These are phyloP conservation scores for Volvox reticuliferus DNA, from an alignment of 139 green algal genomes.

Conservation along the genomic window DNA sequence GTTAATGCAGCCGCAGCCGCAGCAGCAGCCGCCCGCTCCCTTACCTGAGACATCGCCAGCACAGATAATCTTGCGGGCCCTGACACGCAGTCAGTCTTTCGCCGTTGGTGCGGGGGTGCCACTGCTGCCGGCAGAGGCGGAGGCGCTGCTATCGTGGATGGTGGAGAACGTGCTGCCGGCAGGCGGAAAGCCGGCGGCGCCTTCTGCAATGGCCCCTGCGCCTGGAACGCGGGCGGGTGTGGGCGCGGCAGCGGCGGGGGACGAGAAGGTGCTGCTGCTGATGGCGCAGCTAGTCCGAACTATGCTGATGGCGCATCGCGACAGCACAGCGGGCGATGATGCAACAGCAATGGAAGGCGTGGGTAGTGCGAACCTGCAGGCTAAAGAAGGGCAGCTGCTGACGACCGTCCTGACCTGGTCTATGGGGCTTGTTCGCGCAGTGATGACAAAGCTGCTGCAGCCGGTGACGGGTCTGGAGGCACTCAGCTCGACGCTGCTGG, in stretches of 20 bases:
- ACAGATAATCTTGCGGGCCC: constrained; percentile 12
- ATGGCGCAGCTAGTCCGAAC: constrained; percentile 19
- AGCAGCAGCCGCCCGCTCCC: neutral
- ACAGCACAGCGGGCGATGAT: neutral
- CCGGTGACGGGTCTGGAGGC: constrained; percentile 6
- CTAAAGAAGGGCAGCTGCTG: constrained; percentile 2
- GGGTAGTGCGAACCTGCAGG: neutral
- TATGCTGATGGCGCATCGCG: constrained; percentile 10
- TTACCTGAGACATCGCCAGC: neutral
- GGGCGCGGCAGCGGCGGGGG: neutral
- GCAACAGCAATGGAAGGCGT: neutral
- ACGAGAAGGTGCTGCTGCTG: constrained; percentile 46
- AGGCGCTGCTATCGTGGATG: constrained; percentile 22
- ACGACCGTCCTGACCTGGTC: constrained; percentile 29
- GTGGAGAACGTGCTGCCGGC: constrained; percentile 29
- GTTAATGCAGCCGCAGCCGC: no score
- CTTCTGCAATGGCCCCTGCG: neutral
- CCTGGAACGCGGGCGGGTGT: neutral
- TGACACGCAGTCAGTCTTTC: constrained; percentile 34
- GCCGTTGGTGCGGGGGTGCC: neutral
- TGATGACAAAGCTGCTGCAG: constrained; percentile 25
- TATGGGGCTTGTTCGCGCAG: neutral
- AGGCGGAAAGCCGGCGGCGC: neutral
- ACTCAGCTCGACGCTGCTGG: constrained; percentile 5
- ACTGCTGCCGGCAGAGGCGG: constrained; percentile 36